phyloP scores from a whole-genome alignment of 1,139 yeast genomes.

The Entelexis paramagnoliae region DNA sequence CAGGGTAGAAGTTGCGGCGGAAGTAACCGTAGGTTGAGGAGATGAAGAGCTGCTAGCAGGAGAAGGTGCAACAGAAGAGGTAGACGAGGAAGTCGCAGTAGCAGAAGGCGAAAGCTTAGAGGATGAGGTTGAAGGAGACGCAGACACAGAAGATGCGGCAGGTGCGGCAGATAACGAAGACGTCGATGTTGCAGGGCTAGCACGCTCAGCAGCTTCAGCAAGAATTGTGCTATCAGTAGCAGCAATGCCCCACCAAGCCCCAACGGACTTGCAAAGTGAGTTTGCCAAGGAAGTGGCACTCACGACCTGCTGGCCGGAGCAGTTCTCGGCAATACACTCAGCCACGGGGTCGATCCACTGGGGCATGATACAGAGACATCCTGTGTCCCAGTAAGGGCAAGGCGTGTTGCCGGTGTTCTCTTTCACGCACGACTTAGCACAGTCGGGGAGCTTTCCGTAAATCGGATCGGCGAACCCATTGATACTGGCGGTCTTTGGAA shows the following conservation, averaged over 20 bases:
- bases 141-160: constrained; percentile 25
- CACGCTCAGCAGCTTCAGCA: neutral
- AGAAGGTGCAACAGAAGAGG: constrained; percentile 19
- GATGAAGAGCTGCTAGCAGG: neutral
- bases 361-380: constrained; percentile 1
- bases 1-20: neutral
- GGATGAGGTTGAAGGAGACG: neutral
- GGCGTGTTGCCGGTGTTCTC: neutral
- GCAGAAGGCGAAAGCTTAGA: too few relatives aligned
- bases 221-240: neutral
- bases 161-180: neutral
- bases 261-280: neutral
- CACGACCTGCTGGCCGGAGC: neutral
- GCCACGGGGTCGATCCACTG: constrained; percentile 1
- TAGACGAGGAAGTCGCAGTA: constrained; percentile 14
- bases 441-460: neutral
- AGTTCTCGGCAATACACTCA: neutral
- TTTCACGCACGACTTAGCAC: neutral
- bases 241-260: neutral
- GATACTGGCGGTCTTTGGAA: neutral
- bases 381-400: constrained; percentile 4
- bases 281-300: neutral
- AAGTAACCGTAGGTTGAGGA: neutral
- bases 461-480: constrained; percentile 1
- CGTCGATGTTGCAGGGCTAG: neutral